Percentiles rank a stretch among this genome's conserved stretches.
phyloP scores from a whole-genome alignment of 2,329 filamentous ascomycete genomes.

The Aspergillus texensis region DNA sequence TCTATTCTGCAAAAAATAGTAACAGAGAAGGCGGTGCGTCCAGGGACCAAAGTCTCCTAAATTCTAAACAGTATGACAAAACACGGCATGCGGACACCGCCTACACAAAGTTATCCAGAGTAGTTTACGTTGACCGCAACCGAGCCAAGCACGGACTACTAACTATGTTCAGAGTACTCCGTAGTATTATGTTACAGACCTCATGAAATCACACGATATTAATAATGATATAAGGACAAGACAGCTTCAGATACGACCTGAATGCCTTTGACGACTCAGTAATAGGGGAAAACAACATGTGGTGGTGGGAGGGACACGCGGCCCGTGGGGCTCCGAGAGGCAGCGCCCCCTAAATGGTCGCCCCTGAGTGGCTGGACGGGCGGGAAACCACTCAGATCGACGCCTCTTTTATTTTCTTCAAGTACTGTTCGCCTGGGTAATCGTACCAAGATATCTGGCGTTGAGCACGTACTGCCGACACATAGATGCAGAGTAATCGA shows the following conservation, averaged over 20 bases:
- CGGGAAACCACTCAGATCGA: conserved; percentile 24
- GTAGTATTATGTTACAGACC: background rate
- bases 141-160: background rate
- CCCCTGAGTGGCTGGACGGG: conserved; percentile 20
- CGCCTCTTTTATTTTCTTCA: conserved; percentile 1
- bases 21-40: background rate
- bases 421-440: background rate
- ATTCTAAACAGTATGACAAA: background rate
- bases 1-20: background rate
- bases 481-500: background rate
- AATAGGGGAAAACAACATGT: conserved; percentile 8
- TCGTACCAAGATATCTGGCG: background rate
- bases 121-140: background rate
- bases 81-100: background rate
- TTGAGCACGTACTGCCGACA: background rate
- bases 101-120: too few species aligned
- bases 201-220: background rate
- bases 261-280: background rate
- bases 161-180: background rate
- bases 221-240: background rate
- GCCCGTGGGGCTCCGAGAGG: conserved; percentile 24
- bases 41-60: background rate
- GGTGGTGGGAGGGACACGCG: conserved; percentile 25
- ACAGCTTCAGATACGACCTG: background rate
- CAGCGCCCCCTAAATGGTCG: conserved; percentile 7